phyloP scores from a whole-genome alignment of 2,329 filamentous ascomycete genomes.

The Fusarium sarcochroum region DNA sequence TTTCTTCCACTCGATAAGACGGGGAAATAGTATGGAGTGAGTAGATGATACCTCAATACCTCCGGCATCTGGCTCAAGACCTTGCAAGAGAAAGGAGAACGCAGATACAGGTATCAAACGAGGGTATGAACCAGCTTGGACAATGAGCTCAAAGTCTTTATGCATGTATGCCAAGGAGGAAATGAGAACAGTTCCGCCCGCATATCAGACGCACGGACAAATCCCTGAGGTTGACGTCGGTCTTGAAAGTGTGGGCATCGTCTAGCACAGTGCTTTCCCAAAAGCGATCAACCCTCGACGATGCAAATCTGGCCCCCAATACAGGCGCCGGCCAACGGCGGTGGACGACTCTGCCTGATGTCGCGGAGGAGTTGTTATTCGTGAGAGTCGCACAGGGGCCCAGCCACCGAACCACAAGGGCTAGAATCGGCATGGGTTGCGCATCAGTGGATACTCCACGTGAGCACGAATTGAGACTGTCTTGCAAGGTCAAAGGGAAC shows the following conservation, averaged over 20 bases:
- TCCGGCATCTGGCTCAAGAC: background rate
- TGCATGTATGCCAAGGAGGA: slow-evolving; percentile 45
- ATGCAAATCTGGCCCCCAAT: slow-evolving; percentile 25
- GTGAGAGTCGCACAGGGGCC: slow-evolving; percentile 42
- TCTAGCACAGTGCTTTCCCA: slow-evolving; percentile 37
- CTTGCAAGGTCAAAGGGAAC: slow-evolving; percentile 43
- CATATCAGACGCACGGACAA: slow-evolving; percentile 41
- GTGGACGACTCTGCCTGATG: slow-evolving; percentile 42
- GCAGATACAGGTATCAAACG: background rate
- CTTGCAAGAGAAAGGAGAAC: background rate
- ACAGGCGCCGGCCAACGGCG: slow-evolving; percentile 30
- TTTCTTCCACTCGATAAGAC: slow-evolving; percentile 18
- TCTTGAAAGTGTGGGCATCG: slow-evolving; percentile 35
- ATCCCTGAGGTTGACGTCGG: slow-evolving; percentile 39
- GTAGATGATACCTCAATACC: background rate
- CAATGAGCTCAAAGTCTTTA: slow-evolving; percentile 6
- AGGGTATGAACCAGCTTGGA: slow-evolving; percentile 6
- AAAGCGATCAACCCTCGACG: slow-evolving; percentile 35
- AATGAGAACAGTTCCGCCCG: slow-evolving; percentile 44
- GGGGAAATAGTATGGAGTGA: slow-evolving; percentile 1
- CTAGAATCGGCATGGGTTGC: slow-evolving; percentile 48
- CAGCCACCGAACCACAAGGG: slow-evolving; percentile 45
- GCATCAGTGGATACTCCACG: slow-evolving; percentile 52
- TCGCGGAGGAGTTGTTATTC: slow-evolving; percentile 44
- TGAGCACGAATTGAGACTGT: slow-evolving; percentile 46